These are phyloP conservation scores for Madurella fahalii DNA, from an alignment of 2,329 filamentous ascomycete genomes.

Conservation along the genomic window DNA sequence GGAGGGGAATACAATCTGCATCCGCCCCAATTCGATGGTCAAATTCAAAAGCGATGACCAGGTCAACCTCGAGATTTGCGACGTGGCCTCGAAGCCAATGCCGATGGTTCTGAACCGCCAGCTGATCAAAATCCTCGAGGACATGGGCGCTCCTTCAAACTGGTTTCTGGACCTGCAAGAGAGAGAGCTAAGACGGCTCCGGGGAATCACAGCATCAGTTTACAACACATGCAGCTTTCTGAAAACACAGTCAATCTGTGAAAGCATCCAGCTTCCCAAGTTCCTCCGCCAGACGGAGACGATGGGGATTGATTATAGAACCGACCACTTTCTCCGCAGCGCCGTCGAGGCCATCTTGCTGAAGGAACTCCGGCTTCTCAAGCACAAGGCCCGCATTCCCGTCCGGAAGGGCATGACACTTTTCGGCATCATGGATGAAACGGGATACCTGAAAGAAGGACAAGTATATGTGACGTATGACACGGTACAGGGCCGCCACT, in stretches of 20 bases:
- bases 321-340: conserved; percentile 65
- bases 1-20: conserved; percentile 51
- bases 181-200: conserved; percentile 56
- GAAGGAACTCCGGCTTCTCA: conserved; percentile 67
- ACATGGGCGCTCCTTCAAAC: conserved; percentile 55
- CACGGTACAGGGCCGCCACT: conserved; percentile 17
- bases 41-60: conserved; percentile 63
- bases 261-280: conserved; percentile 54
- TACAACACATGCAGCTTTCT: conserved; percentile 65
- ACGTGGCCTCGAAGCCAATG: conserved; percentile 62
- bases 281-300: conserved; percentile 57
- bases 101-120: conserved; percentile 71
- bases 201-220: conserved; percentile 53
- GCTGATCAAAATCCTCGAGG: conserved; percentile 82
- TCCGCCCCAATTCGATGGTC: conserved; percentile 73
- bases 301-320: conserved; percentile 60
- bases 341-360: conserved; percentile 67
- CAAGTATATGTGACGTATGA: conserved; percentile 60
- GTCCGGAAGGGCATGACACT: conserved; percentile 68
- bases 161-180: conserved; percentile 65
- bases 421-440: conserved; percentile 83
- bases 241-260: conserved; percentile 56
- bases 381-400: conserved; percentile 73
- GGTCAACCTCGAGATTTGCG: conserved; percentile 66
- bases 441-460: conserved; percentile 59